These are phyloP conservation scores for Saccharomycopsis sp. DNA, from an alignment of 805 yeast species.

Conservation along the genomic window DNA sequence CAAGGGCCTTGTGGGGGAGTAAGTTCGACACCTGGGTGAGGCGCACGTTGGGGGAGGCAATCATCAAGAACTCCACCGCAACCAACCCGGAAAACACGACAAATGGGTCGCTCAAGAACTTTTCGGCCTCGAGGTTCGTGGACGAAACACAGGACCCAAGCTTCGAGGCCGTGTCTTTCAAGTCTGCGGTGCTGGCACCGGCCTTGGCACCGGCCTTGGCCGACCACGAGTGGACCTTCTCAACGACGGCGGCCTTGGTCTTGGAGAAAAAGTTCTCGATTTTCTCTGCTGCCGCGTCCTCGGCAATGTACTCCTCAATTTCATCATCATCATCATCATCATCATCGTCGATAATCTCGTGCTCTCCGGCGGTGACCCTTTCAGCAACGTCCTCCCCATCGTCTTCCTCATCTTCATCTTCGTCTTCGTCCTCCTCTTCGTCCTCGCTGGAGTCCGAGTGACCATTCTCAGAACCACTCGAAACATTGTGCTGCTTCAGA, in stretches of 20 bases:
- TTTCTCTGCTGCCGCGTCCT: conserved; percentile 8
- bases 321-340: conserved; percentile 3
- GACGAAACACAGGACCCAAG: too few species aligned
- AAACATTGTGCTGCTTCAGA: neutral
- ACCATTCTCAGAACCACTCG: conserved; percentile 3
- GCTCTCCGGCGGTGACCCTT: too few species aligned
- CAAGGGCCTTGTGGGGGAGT: neutral
- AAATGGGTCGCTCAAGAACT: conserved; percentile 5
- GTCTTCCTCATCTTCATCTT: conserved; percentile 15
- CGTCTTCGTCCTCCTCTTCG: conserved; percentile 7
- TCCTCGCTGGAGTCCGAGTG: conserved; percentile 2
- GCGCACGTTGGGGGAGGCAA: conserved; percentile 21
- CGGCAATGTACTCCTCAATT: conserved; percentile 1
- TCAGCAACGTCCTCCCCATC: conserved; percentile 14
- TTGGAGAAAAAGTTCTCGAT: conserved; percentile 1
- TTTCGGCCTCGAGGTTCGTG: neutral
- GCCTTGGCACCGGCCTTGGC: neutral
- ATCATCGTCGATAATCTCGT: conserved; percentile 1
- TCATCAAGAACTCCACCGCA: conserved; percentile 21
- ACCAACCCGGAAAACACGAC: conserved; percentile 12
- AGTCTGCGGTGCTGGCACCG: conserved; percentile 1
- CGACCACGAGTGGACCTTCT: neutral
- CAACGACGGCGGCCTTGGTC: conserved; percentile 4
- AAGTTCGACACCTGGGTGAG: neutral
- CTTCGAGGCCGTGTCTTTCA: too few species aligned